Evolutionary conservation across 1,139 yeast species (phyloP).

Genomic region (Diutina pseudorugosa): DNA sequence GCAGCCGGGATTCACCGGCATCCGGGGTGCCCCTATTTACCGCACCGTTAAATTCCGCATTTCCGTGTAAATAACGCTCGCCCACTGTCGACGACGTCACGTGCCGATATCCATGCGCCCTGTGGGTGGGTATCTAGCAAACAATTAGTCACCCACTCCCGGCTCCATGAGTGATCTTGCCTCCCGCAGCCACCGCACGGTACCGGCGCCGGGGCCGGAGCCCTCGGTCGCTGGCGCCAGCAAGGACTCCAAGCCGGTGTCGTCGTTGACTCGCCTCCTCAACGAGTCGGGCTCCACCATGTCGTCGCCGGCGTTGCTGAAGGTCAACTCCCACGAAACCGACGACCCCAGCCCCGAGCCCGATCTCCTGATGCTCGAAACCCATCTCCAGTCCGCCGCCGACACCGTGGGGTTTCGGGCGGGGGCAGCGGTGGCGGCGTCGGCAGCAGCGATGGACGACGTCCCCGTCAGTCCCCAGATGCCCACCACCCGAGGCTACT

Average conservation of each 20-base stretch:
- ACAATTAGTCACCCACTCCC: conserved; percentile 4
- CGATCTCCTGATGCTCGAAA: neutral
- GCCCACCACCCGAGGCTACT: neutral
- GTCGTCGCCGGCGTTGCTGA: neutral
- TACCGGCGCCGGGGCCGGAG: neutral
- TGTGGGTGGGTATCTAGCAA: neutral
- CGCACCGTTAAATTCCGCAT: conserved; percentile 6
- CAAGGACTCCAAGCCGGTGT: conserved; percentile 11
- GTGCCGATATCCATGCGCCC: neutral
- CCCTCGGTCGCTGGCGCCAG: neutral
- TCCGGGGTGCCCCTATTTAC: neutral
- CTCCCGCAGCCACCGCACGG: neutral
- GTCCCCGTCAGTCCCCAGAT: neutral
- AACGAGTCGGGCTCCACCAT: conserved; percentile 23
- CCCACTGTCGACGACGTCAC: neutral
- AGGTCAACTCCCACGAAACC: neutral
- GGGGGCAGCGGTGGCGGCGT: neutral
- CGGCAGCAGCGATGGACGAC: neutral
- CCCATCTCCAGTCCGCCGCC: neutral
- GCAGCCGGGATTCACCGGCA: neutral
- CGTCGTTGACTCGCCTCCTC: conserved; percentile 32
- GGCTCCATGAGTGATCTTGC: neutral
- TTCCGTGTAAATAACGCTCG: conserved; percentile 12
- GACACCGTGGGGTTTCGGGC: neutral
- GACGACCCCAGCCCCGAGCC: neutral